A percentile compares a stretch with the other conserved stretches of the same genome.
These are phyloP conservation scores for Arthrobotrys pseudoclavata DNA, from an alignment of 2,329 filamentous ascomycete species.

Conservation along the genomic window DNA sequence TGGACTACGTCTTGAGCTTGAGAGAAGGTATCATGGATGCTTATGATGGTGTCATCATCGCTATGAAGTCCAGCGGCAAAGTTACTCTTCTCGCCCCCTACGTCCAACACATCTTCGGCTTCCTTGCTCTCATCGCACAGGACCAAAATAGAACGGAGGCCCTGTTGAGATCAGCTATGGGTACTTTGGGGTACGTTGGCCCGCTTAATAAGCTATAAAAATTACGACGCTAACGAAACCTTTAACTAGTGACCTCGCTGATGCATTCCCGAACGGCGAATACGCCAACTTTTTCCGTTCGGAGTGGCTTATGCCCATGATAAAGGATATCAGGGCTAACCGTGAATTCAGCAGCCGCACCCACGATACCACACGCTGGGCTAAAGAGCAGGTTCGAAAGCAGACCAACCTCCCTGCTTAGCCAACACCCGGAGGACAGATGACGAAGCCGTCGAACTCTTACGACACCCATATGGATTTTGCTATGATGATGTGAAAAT, in stretches of 20 bases:
- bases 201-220: background rate
- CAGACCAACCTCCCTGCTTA: slow-evolving; percentile 71
- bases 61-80: slow-evolving; percentile 87
- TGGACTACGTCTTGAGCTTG: slow-evolving; percentile 93
- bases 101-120: slow-evolving; percentile 85
- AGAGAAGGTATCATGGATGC: slow-evolving; percentile 99
- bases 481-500: slow-evolving; percentile 50
- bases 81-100: slow-evolving; percentile 75
- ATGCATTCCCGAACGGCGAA: slow-evolving; percentile 92
- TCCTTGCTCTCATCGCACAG: slow-evolving; percentile 82
- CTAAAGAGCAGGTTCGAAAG: slow-evolving; percentile 95
- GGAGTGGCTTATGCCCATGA: slow-evolving; percentile 89
- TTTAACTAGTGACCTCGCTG: slow-evolving; percentile 83
- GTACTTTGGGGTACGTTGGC: slow-evolving; percentile 87
- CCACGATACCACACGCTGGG: slow-evolving; percentile 95
- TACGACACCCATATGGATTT: slow-evolving; percentile 13
- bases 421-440: slow-evolving; percentile 15
- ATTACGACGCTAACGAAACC: slow-evolving; percentile 28
- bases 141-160: slow-evolving; percentile 92
- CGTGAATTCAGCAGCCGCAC: slow-evolving; percentile 86
- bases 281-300: slow-evolving; percentile 86
- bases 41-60: slow-evolving; percentile 95
- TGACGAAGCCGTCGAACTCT: slow-evolving; percentile 22
- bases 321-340: slow-evolving; percentile 91
- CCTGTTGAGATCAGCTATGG: slow-evolving; percentile 93